A percentile compares a stretch with the other conserved stretches of the same genome.
These are phyloP conservation scores for Tilletia indica DNA, from an alignment of 1,284 basidiomycete species.

Conservation along the genomic window DNA sequence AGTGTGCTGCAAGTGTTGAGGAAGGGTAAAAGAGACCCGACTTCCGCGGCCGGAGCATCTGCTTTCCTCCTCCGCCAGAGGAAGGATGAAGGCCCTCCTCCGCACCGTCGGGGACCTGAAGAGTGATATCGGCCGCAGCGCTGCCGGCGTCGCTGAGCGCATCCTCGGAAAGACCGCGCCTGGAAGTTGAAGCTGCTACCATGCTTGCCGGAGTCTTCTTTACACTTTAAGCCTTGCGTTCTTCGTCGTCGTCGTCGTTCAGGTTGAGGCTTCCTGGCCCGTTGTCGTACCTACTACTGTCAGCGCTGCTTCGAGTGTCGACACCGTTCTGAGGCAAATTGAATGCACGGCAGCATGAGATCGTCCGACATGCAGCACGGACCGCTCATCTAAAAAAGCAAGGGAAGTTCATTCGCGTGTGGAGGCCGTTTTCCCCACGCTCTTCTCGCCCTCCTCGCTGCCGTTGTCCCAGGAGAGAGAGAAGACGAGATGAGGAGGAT, in stretches of 20 bases:
- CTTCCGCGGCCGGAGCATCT: neutral
- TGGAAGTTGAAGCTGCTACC: neutral
- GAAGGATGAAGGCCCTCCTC: too few species aligned
- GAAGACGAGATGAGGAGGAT: neutral
- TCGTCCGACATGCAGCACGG: neutral
- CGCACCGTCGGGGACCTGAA: too few species aligned
- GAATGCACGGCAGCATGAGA: too few species aligned
- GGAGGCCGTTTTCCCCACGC: neutral
- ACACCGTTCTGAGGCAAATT: too few species aligned
- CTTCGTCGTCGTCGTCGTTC: neutral
- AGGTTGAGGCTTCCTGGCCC: neutral
- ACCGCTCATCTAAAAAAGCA: neutral
- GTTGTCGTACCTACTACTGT: too few species aligned
- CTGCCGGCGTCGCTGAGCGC: neutral
- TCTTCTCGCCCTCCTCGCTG: neutral
- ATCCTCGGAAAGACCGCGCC: neutral
- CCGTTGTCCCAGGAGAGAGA: neutral
- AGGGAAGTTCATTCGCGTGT: neutral
- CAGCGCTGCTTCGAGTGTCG: too few species aligned
- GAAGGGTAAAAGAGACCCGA: constrained; percentile 29
- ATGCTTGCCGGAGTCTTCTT: neutral
- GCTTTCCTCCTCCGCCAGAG: neutral
- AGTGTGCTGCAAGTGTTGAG: constrained; percentile 28
- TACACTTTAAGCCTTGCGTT: neutral
- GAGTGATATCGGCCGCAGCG: too few species aligned